Percentiles rank a stretch among this genome's conserved stretches.
Evolutionary conservation across 2,329 filamentous ascomycete genomes (phyloP).

Genomic region (Xylariaceae sp.): DNA sequence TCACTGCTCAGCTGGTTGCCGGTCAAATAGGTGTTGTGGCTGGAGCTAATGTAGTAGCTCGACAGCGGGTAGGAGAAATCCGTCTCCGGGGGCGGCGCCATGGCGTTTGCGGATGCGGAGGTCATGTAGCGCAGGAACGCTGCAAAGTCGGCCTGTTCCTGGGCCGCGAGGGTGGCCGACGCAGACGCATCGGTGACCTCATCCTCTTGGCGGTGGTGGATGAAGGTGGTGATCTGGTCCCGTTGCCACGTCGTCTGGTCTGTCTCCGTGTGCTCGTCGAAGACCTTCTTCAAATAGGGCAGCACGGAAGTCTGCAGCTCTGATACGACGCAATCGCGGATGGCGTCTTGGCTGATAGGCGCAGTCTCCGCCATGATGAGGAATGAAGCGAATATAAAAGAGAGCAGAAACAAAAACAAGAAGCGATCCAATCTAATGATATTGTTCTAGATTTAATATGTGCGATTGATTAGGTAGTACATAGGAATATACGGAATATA

Average conservation of each 20-base stretch:
- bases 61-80: conserved; percentile 72
- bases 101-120: conserved; percentile 42
- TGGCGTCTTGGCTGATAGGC: conserved; percentile 34
- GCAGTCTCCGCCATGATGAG: conserved; percentile 23
- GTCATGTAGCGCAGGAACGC: conserved; percentile 54
- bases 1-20: conserved; percentile 83
- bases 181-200: conserved; percentile 28
- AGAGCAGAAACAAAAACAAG: background rate
- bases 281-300: conserved; percentile 43
- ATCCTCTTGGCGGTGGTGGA: conserved; percentile 43
- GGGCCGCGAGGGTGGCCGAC: conserved; percentile 27
- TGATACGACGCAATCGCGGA: conserved; percentile 40
- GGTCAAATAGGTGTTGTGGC: conserved; percentile 90
- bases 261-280: conserved; percentile 37
- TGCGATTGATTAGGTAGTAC: too few relatives aligned
- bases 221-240: conserved; percentile 42
- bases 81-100: conserved; percentile 37
- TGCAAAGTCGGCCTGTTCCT: conserved; percentile 40
- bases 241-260: conserved; percentile 40
- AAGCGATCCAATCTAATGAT: too few relatives aligned
- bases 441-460: too few relatives aligned
- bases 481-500: too few relatives aligned
- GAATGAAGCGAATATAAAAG: background rate
- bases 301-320: conserved; percentile 39
- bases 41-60: conserved; percentile 90